Base-by-base conservation (phyloP, 2,329 filamentous ascomycete species). In the Colletotrichum godetiae region DNA sequence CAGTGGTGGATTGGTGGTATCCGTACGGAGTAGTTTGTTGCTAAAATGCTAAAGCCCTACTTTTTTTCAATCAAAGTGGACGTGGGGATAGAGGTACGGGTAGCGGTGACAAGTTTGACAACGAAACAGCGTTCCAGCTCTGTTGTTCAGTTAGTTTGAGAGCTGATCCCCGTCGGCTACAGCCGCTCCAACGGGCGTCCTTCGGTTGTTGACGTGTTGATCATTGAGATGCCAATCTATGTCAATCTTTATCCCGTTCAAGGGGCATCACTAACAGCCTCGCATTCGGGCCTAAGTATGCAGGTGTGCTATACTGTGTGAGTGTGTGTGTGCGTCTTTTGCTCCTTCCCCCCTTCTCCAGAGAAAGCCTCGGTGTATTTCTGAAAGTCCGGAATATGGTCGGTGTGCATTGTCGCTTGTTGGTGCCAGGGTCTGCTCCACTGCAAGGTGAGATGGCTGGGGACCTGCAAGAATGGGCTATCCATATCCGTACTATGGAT, bases 171-270 rank as follows among this genome's bases (percentile, higher is more conserved):
- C 59, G 42, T 68, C 59, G 33, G 58, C 56, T 57, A 57, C 55
- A 72, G 59, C 69, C 69, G 65, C 69, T 72, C 69, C 68, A 72
- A 72, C 57, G 10, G 64, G 15, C 37, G 52, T 52, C 57, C 46
- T 29, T 63, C 59, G 58, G 56, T 53, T 55, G 49, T 19, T 22
- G 27, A 29, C 11, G 29, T n/a, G 35, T 22, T 52, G 69, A 68
- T 55, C 58, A 53, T 29, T 49, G 65, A 58, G 57, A 11, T 52
- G 63, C 22, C 22, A 19, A 63, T 49, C 42, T 49, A 19, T 35
- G 58, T 53, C 57, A 63, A 69, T 63, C 59, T 57, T 72, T 57
- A 19, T 58, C 49, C 64, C 24, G 22, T 46, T 58, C 24, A 24
- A 62, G 65, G 60, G 49, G n/a, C 42, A 10, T 49, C 27, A n/a